Evolutionary conservation across 2,329 filamentous ascomycete genomes (phyloP).

Genomic region (Orbilia brochopaga): DNA sequence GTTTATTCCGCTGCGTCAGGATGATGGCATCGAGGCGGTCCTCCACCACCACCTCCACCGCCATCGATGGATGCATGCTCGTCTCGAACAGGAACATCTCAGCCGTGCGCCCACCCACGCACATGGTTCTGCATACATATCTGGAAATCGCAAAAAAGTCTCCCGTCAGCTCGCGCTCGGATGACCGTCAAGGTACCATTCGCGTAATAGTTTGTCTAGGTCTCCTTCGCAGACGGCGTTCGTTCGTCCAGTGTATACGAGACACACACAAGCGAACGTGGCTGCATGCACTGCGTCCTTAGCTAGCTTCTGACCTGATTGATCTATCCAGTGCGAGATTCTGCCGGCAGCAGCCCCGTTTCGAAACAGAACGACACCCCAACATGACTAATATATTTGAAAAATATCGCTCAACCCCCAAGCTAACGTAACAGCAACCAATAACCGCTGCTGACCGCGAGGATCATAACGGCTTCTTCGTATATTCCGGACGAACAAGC

Average conservation of each 20-base stretch:
- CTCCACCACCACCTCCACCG: background rate
- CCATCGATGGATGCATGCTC: too few relatives aligned
- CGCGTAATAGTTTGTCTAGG: background rate
- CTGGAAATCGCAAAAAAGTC: background rate
- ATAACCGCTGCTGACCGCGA: background rate
- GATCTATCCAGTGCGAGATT: too few relatives aligned
- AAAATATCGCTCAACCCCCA: slow-evolving; percentile 1
- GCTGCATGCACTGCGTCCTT: too few relatives aligned
- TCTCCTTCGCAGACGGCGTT: too few relatives aligned
- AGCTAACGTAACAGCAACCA: background rate
- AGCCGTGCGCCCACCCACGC: slow-evolving; percentile 7
- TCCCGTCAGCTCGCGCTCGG: slow-evolving; percentile 1
- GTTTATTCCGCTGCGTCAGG: slow-evolving; percentile 4
- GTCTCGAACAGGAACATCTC: slow-evolving; percentile 1
- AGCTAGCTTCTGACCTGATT: too few relatives aligned
- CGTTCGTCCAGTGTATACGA: background rate
- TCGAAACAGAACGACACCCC: slow-evolving; percentile 1
- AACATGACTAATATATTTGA: background rate
- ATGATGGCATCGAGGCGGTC: slow-evolving; percentile 3
- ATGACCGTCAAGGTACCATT: background rate
- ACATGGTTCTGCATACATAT: background rate
- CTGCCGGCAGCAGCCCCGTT: background rate
- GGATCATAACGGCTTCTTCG: too few relatives aligned
- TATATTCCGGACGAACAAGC: too few relatives aligned
- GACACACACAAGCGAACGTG: background rate